Conservation (phyloP, 2,329 filamentous ascomycete species). For the Claviceps monticola region DNA sequence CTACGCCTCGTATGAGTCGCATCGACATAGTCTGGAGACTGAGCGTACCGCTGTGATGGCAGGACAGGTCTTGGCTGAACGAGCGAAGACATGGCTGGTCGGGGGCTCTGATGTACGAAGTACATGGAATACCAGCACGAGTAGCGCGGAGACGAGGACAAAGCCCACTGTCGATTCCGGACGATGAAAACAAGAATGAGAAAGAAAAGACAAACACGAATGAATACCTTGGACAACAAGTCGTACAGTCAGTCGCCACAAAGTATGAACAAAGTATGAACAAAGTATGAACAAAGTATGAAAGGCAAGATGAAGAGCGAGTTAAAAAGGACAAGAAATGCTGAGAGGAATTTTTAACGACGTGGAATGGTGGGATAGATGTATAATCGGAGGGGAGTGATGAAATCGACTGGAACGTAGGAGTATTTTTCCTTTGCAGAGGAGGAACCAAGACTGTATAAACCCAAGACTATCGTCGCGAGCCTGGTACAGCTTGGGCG, state of each 20-base stretch:
- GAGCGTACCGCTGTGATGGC: slow-evolving; percentile 36
- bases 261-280: no score
- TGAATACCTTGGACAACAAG: slow-evolving; percentile 12
- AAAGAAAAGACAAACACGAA: slow-evolving; percentile 5
- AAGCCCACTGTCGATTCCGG: slow-evolving; percentile 8
- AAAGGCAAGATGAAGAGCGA: slow-evolving; percentile 16
- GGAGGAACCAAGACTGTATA: slow-evolving; percentile 17
- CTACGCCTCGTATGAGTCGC: slow-evolving; percentile 19
- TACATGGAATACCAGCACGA: slow-evolving; percentile 20
- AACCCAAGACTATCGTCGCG: slow-evolving; percentile 23
- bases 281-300: slow-evolving; percentile 16
- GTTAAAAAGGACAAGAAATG: slow-evolving; percentile 27
- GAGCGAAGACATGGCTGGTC: slow-evolving; percentile 22
- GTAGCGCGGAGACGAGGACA: slow-evolving; percentile 15
- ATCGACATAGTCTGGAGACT: slow-evolving; percentile 32
- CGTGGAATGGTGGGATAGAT: slow-evolving; percentile 30
- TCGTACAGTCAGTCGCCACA: slow-evolving; percentile 13
- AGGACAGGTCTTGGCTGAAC: slow-evolving; percentile 32
- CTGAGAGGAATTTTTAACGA: slow-evolving; percentile 27
- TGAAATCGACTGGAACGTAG: slow-evolving; percentile 25
- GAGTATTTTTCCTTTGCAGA: slow-evolving; percentile 9
- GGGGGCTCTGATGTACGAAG: slow-evolving; percentile 4
- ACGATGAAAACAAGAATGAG: neutral
- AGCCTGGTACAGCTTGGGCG: slow-evolving; percentile 16
- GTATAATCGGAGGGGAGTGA: slow-evolving; percentile 23